Evolutionary conservation across 495 filamentous ascomycete genomes (phyloP).

Genomic region (Xylaria palmicola): DNA sequence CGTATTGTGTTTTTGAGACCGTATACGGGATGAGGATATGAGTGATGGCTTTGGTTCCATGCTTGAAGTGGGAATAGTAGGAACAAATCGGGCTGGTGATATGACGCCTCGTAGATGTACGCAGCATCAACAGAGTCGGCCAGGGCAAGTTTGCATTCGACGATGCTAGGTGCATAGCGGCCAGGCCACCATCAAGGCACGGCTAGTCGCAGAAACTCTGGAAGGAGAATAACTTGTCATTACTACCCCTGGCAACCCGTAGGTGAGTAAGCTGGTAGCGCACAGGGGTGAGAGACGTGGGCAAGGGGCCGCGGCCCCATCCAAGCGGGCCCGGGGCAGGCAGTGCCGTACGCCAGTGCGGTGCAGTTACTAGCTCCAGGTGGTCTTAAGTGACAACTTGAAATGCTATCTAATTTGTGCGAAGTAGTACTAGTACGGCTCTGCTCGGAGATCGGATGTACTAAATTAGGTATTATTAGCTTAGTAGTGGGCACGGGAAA

Average conservation of each 20-base stretch:
- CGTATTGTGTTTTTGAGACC: neutral
- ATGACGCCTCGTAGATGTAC: neutral
- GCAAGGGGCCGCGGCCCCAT: neutral
- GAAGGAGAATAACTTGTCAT: neutral
- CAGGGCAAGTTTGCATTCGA: neutral
- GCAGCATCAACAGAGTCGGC: neutral
- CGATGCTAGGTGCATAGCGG: neutral
- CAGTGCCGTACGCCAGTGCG: neutral
- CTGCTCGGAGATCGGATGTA: neutral
- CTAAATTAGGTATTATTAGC: neutral
- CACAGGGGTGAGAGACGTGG: neutral
- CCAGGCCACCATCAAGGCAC: neutral
- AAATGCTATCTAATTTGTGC: neutral
- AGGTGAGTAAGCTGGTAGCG: constrained; percentile 5
- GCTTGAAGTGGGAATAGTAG: neutral
- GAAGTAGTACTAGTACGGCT: neutral
- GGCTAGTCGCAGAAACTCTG: neutral
- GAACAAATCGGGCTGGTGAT: neutral
- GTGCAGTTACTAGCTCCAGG: no score
- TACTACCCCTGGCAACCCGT: constrained; percentile 2
- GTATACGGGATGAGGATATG: constrained; percentile 5
- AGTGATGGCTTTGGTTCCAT: neutral
- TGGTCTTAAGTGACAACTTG: no score
- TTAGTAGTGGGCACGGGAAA: neutral
- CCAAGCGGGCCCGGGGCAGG: neutral